phyloP scores from a whole-genome alignment of 1,284 basidiomycete genomes.

The Coniferiporia weirii region DNA sequence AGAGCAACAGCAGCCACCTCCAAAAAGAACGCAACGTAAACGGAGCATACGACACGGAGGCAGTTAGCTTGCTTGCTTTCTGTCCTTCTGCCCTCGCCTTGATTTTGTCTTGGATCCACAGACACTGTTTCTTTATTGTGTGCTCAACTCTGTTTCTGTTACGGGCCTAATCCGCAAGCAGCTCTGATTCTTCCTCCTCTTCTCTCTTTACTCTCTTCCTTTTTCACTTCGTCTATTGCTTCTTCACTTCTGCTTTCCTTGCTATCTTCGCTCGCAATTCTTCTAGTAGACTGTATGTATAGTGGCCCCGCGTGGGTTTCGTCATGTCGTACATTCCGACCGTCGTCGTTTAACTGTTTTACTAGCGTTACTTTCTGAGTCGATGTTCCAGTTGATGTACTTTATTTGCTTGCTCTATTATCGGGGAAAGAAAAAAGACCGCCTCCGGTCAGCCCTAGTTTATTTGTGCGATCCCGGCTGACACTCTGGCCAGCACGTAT shows the following conservation, averaged over 20 bases:
- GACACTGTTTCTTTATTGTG: slow-evolving; percentile 19
- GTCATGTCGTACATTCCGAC: slow-evolving; percentile 13
- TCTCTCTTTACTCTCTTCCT: slow-evolving; percentile 24
- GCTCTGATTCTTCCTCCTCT: slow-evolving; percentile 18
- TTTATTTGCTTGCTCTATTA: slow-evolving; percentile 1
- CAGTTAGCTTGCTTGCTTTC: slow-evolving; percentile 32
- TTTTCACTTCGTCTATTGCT: slow-evolving; percentile 29
- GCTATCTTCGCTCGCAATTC: slow-evolving; percentile 6
- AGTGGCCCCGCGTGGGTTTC: slow-evolving; percentile 1
- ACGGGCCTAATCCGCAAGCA: slow-evolving; percentile 17
- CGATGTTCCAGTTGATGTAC: slow-evolving; percentile 1
- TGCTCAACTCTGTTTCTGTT: slow-evolving; percentile 25
- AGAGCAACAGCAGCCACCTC: slow-evolving; percentile 27
- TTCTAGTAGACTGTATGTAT: slow-evolving; percentile 10
- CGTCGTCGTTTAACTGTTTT: slow-evolving; percentile 9
- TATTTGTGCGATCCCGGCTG: neutral
- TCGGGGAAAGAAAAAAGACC: neutral
- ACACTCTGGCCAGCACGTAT: neutral
- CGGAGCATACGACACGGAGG: slow-evolving; percentile 38
- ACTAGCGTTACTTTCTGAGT: slow-evolving; percentile 2
- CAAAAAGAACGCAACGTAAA: slow-evolving; percentile 12
- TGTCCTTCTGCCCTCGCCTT: slow-evolving; percentile 11
- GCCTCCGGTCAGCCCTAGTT: neutral
- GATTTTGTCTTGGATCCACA: neutral
- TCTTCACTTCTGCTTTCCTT: slow-evolving; percentile 18